Conservation (phyloP, 345 rosid genomes). For the Moricandia moricandioides region DNA sequence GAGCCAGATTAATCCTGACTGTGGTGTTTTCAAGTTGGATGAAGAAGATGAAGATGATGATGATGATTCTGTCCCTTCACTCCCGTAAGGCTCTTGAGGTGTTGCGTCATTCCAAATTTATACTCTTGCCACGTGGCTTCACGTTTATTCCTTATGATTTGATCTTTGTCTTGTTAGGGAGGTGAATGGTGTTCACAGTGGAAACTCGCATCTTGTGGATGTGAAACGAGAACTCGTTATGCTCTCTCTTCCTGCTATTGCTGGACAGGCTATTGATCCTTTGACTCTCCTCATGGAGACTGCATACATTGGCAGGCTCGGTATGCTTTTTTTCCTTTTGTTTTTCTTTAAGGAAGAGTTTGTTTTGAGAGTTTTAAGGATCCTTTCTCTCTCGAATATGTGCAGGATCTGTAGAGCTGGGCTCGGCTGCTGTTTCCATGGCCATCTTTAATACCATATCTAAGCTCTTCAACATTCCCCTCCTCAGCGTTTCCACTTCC, state of each 20-base stretch:
- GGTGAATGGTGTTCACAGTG: conserved; percentile 23
- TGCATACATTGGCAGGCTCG: conserved; percentile 89
- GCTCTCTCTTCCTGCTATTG: conserved; percentile 89
- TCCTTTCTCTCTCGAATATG: conserved; percentile 7
- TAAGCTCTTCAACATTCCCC: conserved; percentile 90
- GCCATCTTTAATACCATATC: conserved; percentile 81
- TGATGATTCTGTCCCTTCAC: too few species aligned
- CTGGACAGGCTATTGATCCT: conserved; percentile 92
- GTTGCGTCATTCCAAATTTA: conserved; percentile 27
- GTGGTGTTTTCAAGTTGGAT: conserved; percentile 34
- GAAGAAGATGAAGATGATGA: conserved; percentile 32
- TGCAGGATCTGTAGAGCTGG: conserved; percentile 83
- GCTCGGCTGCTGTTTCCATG: conserved; percentile 81
- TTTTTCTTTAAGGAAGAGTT: background rate
- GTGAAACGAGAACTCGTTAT: conserved; percentile 62
- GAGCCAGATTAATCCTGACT: conserved; percentile 50
- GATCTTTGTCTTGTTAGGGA: conserved; percentile 40
- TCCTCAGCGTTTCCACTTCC: conserved; percentile 93
- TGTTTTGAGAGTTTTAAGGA: background rate
- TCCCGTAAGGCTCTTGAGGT: conserved; percentile 46
- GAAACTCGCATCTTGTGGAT: conserved; percentile 41
- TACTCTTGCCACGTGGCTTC: background rate
- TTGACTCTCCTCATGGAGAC: conserved; percentile 87
- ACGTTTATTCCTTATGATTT: conserved; percentile 9
- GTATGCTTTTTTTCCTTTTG: conserved; percentile 34